Evolutionary conservation across 108 stramenopile genomes (phyloP).

Genomic region (Hondaea fermentalgiana): DNA sequence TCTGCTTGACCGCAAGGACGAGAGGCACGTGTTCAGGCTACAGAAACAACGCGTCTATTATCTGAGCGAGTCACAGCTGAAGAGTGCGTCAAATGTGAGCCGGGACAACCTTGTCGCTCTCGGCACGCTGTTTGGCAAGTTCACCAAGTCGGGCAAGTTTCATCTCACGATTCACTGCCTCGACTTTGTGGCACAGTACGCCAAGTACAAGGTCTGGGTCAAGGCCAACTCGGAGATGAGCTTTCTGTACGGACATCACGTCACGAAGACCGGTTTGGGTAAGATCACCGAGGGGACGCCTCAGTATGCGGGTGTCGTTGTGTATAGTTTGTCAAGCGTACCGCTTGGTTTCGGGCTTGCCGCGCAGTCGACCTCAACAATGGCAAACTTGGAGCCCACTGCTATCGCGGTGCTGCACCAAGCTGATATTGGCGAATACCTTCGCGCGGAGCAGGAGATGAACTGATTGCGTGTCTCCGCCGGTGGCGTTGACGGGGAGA

Average conservation of each 20-base stretch:
- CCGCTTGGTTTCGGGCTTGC: constrained; percentile 96
- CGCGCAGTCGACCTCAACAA: constrained; percentile 84
- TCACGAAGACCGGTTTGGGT: constrained; percentile 83
- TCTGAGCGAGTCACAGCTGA: constrained; percentile 55
- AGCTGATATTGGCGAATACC: constrained; percentile 94
- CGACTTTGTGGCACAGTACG: constrained; percentile 87
- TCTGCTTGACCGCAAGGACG: constrained; percentile 76
- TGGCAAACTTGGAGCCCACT: constrained; percentile 80
- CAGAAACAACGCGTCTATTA: constrained; percentile 88
- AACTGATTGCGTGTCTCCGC: constrained; percentile 39
- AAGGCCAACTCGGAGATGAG: constrained; percentile 94
- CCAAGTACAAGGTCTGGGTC: constrained; percentile 97
- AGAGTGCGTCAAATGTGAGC: constrained; percentile 42
- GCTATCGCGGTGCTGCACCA: constrained; percentile 95
- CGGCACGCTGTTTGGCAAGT: constrained; percentile 96
- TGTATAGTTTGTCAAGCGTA: constrained; percentile 86
- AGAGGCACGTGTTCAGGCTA: constrained; percentile 53
- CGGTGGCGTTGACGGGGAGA: too few relatives aligned
- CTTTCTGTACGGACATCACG: constrained; percentile 96
- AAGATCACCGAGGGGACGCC: constrained; percentile 91
- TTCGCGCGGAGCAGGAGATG: constrained; percentile 85
- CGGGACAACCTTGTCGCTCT: constrained; percentile 74
- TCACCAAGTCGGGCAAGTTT: constrained; percentile 92
- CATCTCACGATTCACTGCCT: constrained; percentile 84
- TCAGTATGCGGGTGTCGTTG: constrained; percentile 93